Evolutionary conservation across 495 filamentous ascomycete genomes (phyloP), one percentile per base, ranked within the genome.

Genomic region (Aspergillus nidulans): DNA sequence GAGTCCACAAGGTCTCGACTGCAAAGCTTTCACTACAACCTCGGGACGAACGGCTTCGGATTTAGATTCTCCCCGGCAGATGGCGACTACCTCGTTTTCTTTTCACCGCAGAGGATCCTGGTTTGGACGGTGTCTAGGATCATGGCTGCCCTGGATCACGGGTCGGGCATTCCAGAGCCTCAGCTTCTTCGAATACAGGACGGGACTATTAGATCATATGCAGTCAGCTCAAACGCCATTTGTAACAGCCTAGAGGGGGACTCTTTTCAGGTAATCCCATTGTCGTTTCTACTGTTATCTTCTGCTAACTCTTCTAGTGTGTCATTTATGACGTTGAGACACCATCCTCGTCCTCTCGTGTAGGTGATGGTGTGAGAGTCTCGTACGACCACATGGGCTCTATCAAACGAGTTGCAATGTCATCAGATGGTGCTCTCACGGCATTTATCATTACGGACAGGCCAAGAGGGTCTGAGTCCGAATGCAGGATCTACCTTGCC

Each of bases 321-420:
- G 43, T 51, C 38, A 49, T 63, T 2, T 59, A 63, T 39, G 20
- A 39, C 3, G 12, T 56, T 4, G 12, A 44, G 6, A 45, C 23
- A 21, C 23, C 52, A 7, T 26, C 23, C 0, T 16, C 32, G 1
- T 9, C 15, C 12, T 2, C 24, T 10, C 48, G 48, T 26, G 18
- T 42, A 13, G 23, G 40, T 20, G 36, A 42, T 7, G 49, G 16
- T 19, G 20, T 49, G 3, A 49, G 32, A 51, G 48, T 57, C 1
- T 46, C 41, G 2, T 47, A 49, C 34, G 44, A 51, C 13, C 25
- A 57, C 15, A 34, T 54, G 13, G 60, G 60, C 19, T 50, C 28
- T 15, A 59, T 63, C 30, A 53, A 54, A 19, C 45, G 42, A 13
- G 45, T 59, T 16, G 49, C 53, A 13, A 49, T 63, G 45, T 59